Evolutionary conservation across 345 rosid genomes (phyloP), one percentile per base, ranked within the genome.

Genomic region (Euphorbia lathyris): DNA sequence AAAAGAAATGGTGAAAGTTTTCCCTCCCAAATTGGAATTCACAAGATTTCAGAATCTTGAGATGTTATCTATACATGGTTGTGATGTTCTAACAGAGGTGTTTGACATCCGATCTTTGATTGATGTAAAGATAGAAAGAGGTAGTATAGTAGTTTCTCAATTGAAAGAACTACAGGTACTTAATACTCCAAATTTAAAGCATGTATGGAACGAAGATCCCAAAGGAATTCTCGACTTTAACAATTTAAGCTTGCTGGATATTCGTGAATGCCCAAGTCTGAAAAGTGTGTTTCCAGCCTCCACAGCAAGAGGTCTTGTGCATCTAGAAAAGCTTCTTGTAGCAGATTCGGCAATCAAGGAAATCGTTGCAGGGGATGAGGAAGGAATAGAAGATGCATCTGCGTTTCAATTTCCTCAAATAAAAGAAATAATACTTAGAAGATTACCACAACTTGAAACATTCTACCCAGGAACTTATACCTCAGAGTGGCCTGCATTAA

Each of bases 401-500:
- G 16, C 0, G 20, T 68, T 76, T 63, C 20, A 22, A 22, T 73
- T 78, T 68, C 77, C 80, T 25, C 11, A 66, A 30, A 16, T 65
- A 12, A 51, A 23, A 7, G 20, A 3, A 27, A 17, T 74, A 3
- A 1, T 0, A 0, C 65, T 72, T 5, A 0, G 0, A 9, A 11
- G 4, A 9, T 9, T 79, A 12, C n/a, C n/a, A n/a, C n/a, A 60
- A 12, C 69, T 70, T 14, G 42, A 29, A 26, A 52, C 36, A 11
- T 75, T 81, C 53, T 76, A 48, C 47, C 50, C 74, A 0, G 67
- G 60, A 9, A 5, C 0, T 9, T 64, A 73, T 48, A 48, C 32
- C 2, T 17, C 36, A 13, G 72, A 73, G 13, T 79, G 73, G 59
- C 75, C 80, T 13, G n/a, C 29, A 26, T 53, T 78, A 19, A 4